Conservation (phyloP, 306 rosid species). For the Aeschynomene evenia region DNA sequence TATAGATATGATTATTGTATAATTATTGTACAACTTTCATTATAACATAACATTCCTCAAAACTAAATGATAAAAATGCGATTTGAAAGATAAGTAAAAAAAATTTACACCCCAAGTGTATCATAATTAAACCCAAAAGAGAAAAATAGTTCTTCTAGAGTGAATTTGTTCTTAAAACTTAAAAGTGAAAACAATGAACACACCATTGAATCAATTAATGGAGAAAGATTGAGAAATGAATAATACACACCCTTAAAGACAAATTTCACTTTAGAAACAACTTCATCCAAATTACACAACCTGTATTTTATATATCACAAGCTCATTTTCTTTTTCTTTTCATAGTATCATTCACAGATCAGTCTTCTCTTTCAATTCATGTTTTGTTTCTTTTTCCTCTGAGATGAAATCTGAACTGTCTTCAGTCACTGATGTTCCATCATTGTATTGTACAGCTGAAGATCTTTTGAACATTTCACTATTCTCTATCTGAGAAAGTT, state of each 20-base stretch:
- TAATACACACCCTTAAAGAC: background rate
- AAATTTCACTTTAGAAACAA: background rate
- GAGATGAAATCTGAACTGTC: constrained; percentile 60
- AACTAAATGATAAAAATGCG: no score
- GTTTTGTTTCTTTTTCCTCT: constrained; percentile 46
- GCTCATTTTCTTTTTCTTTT: background rate
- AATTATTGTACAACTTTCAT: no score
- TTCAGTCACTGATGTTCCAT: constrained; percentile 39
- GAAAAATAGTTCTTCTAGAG: background rate
- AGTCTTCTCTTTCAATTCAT: constrained; percentile 35
- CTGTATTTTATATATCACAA: background rate
- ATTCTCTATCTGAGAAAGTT: constrained; percentile 51
- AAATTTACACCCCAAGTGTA: background rate
- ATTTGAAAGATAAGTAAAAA: no score
- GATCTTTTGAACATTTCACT: constrained; percentile 55
- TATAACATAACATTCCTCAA: no score
- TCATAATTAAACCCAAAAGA: background rate
- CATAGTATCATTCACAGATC: constrained; percentile 10
- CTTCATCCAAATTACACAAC: background rate
- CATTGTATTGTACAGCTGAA: constrained; percentile 29
- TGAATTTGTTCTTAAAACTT: background rate
- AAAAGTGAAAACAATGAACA: background rate
- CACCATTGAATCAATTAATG: background rate
- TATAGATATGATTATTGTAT: no score
- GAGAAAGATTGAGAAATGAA: background rate